Evolutionary conservation across 495 filamentous ascomycete species (phyloP), one percentile per base, ranked within the genome.

Genomic region (Penicillium egyptiacum): DNA sequence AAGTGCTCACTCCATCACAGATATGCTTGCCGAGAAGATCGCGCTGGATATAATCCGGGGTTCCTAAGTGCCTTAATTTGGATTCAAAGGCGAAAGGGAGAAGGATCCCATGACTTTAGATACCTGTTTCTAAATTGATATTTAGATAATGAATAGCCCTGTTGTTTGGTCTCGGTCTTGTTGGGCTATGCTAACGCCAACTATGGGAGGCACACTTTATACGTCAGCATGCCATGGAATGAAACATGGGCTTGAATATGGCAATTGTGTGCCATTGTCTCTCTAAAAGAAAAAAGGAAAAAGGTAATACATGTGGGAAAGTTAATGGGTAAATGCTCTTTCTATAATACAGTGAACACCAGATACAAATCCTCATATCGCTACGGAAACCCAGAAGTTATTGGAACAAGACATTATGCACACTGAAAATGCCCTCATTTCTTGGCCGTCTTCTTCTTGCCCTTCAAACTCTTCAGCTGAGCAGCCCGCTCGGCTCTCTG

Each of bases 401-500:
- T 53, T 58, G 58, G 39, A 56, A 53, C 39, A 65, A 55, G 62
- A 45, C 55, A 66, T 65, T 46, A 58, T 62, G 48, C 66, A 67
- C 43, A 16, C 9, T 9, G 30, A 4, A 19, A 26, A 55, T 16
- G 42, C 50, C 65, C 66, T 67, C 64, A 73, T 66, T 79, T 79
- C 68, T 75, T 77, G 23, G 57, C 43, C 35, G 63, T 60, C 73
- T 77, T 78, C 72, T 76, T 79, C 69, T 79, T 81, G 64, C 72
- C 77, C 68, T 80, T 79, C 74, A 85, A 65, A 59, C 77, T 75
- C 75, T 77, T 84, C 76, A 79, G 82, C 75, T 84, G 81, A 55
- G 73, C 76, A 72, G 74, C 80, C 57, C 70, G 72, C 64, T 76
- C 74, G 58, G 74, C 77, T 68, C 82, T 77, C 53, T 72, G 74